Evolutionary conservation across 345 rosid genomes (phyloP), one percentile per base, ranked within the genome.

Genomic region (Chamaenerion angustifolium): DNA sequence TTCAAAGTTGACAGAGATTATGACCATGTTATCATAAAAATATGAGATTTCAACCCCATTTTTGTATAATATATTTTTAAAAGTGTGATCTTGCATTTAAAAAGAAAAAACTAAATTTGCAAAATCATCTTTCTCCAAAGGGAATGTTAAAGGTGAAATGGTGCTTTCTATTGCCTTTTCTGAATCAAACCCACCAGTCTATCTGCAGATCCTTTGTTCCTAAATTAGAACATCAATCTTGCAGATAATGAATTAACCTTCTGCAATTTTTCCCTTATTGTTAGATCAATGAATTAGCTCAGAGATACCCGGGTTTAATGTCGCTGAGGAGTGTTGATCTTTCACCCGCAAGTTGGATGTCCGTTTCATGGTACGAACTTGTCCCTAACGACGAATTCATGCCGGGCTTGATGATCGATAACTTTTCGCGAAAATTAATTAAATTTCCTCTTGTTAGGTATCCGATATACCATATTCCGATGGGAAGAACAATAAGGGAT

Each of bases 341-440:
- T 71, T 93, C 99, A 0, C 99, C 99, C 0, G 99, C 97, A 6
- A 88, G 94, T 61, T 93, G 99, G 99, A 93, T 93, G 97, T 88
- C 99, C 0, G 97, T 93, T 42, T 85, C 97, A 2, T 93, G 99
- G 99, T 93, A 60, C 62, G 41, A 58, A 7, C 51, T 60, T 31
- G 60, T 40, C 50, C 49, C 27, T 46, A 21, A 14, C 14, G 11
- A 31, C 2, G 4, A 0, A 0, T 12, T 13, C 18, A 12, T 50
- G 19, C 1, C 54, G 18, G 14, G 15, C 3, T 19, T 12, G 14
- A 13, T 21, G 15, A 11, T 48, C 21, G 19, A 12, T 44, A 35
- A 21, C 14, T 15, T n/a, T 10, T 7, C 2, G 42, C 44, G 37
- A 7, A 11, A 10, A 12, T 15, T 40, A 16, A 15, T 50, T 54